Evolutionary conservation across 345 rosid species (phyloP), one percentile per base, ranked within the genome.

Genomic region (Populus tremula): DNA sequence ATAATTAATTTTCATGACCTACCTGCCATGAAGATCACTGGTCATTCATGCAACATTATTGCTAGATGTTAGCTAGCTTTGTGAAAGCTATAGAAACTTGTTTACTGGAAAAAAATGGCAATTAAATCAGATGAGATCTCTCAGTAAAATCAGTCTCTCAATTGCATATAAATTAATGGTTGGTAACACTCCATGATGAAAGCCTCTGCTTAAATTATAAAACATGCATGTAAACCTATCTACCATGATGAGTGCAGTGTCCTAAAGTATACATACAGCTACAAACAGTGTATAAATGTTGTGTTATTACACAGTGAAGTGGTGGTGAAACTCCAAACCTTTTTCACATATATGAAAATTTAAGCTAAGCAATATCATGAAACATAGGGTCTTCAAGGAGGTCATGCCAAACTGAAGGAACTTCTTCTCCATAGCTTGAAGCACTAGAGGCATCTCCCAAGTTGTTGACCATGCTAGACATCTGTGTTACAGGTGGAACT

Each of bases 331-430:
- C 66, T 64, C 70, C 81, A 75, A 69, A 80, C 84, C 76, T 72
- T 64, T 56, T 41, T 29, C 74, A 72, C 74, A 23, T 27, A 45
- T 41, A 45, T 14, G 41, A 23, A 74, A 56, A 49, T 16, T 33
- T 23, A 47, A 79, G 36, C 77, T 82, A 84, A 56, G 85, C 74
- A 82, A 84, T 82, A 72, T 86, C 88, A 73, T 81, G 77, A 78
- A 87, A 90, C 31, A 88, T 77, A 74, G 88, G 85, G 49, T 90
- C 87, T 43, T 90, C 89, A n/a, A 90, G 87, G 71, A 87, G 70
- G 7, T 85, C 86, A 2, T 87, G 82, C 91, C 91, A 87, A 50
- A 64, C 65, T 13, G 88, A 76, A 68, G 84, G 33, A 71, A 77
- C 79, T 45, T 81, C 85, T n/a, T 76, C 88, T 27, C 77, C 78